phyloP scores from a whole-genome alignment of 306 rosid genomes.

The Sphenostylis stenocarpa region DNA sequence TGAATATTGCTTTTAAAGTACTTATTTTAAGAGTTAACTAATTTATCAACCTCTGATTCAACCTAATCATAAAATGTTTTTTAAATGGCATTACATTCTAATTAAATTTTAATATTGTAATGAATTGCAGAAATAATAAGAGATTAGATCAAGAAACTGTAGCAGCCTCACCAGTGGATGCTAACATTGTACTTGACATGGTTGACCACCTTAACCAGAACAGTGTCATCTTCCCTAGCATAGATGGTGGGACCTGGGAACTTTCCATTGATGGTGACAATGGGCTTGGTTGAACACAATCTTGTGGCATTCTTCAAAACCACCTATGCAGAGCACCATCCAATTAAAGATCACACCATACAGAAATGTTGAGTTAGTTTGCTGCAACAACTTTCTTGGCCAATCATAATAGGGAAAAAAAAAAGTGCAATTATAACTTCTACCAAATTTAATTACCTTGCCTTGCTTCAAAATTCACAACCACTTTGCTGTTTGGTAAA shows the following conservation, averaged over 20 bases:
- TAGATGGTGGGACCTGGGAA: slow-evolving; percentile 56
- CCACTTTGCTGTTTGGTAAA: slow-evolving; percentile 28
- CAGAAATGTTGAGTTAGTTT: slow-evolving; percentile 46
- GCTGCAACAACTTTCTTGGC: slow-evolving; percentile 46
- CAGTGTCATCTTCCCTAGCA: slow-evolving; percentile 57
- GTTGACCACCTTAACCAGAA: slow-evolving; percentile 49
- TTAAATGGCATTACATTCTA: no score
- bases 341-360: slow-evolving; percentile 32
- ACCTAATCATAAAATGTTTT: no score
- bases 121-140: not conserved
- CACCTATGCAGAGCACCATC: slow-evolving; percentile 36
- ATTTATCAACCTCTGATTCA: no score
- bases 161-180: slow-evolving; percentile 69
- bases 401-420: slow-evolving; percentile 40
- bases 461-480: slow-evolving; percentile 25
- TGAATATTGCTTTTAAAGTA: no score
- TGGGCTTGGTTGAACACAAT: slow-evolving; percentile 53
- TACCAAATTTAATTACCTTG: slow-evolving; percentile 43
- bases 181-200: slow-evolving; percentile 84
- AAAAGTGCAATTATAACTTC: slow-evolving; percentile 2
- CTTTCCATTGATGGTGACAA: slow-evolving; percentile 46
- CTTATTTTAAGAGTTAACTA: no score
- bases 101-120: not conserved
- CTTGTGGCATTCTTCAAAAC: slow-evolving; percentile 54
- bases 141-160: not conserved